Conservation (phyloP, 148 eudicot genomes). For the Amaranthus palmeri region DNA sequence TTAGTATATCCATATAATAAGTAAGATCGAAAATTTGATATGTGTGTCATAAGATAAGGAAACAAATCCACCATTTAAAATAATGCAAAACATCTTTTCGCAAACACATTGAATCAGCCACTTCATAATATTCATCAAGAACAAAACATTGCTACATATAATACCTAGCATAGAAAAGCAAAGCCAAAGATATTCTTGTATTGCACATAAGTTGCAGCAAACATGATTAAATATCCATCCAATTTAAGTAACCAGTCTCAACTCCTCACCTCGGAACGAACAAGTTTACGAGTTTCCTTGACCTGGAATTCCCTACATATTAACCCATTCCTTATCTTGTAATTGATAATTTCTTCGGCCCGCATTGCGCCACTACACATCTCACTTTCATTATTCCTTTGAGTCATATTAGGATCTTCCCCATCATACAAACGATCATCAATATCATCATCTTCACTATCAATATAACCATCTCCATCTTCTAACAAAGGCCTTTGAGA, state of each 20-base stretch:
- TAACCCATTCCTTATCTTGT: slow-evolving; percentile 53
- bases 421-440: slow-evolving; percentile 43
- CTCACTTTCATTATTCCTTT: slow-evolving; percentile 46
- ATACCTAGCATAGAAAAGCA: neutral
- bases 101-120: too few relatives aligned
- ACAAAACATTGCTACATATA: neutral
- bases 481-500: slow-evolving; percentile 59
- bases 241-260: neutral
- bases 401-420: slow-evolving; percentile 50
- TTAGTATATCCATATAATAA: neutral
- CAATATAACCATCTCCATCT: slow-evolving; percentile 37
- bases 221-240: neutral
- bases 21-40: too few relatives aligned
- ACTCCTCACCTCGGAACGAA: slow-evolving; percentile 79
- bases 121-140: neutral
- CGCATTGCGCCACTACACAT: slow-evolving; percentile 46
- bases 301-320: slow-evolving; percentile 80
- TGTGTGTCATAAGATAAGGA: neutral
- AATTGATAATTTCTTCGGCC: slow-evolving; percentile 68
- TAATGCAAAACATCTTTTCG: too few relatives aligned
- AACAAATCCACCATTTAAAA: neutral
- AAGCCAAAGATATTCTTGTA: neutral
- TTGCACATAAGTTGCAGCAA: neutral
- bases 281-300: slow-evolving; percentile 63
- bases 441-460: slow-evolving; percentile 44